A percentile compares a stretch with the other conserved stretches of the same genome.
Evolutionary conservation across 2,329 filamentous ascomycete species (phyloP).

Genomic region (Alternaria ethzedia): DNA sequence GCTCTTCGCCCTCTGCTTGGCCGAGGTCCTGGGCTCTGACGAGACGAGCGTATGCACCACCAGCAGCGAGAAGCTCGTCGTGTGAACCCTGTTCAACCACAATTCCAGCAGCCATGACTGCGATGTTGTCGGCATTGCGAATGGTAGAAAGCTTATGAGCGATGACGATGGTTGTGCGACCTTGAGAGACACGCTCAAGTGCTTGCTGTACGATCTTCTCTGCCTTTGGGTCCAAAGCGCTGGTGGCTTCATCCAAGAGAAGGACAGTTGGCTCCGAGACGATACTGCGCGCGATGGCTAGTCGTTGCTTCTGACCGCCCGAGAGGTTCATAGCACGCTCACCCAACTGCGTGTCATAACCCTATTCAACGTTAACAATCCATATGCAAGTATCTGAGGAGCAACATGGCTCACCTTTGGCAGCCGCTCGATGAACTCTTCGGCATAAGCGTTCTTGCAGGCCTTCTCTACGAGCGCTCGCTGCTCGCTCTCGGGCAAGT

Average conservation of each 20-base stretch:
- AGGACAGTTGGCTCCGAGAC: constrained; percentile 89
- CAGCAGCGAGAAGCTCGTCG: constrained; percentile 72
- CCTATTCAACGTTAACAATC: constrained; percentile 63
- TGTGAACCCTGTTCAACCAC: constrained; percentile 94
- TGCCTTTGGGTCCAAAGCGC: constrained; percentile 88
- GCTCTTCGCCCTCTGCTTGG: constrained; percentile 24
- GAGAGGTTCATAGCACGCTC: constrained; percentile 90
- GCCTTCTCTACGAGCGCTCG: constrained; percentile 77
- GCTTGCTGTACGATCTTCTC: constrained; percentile 94
- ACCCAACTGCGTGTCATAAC: constrained; percentile 90
- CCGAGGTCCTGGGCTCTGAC: constrained; percentile 58
- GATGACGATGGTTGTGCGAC: constrained; percentile 93
- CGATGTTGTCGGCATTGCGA: constrained; percentile 90
- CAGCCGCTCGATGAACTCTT: constrained; percentile 82
- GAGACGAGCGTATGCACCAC: constrained; percentile 79
- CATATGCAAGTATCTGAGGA: background rate
- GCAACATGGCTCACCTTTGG: constrained; percentile 30
- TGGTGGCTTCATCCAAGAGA: constrained; percentile 85
- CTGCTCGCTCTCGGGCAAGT: constrained; percentile 60
- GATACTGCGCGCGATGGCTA: constrained; percentile 88
- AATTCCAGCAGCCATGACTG: constrained; percentile 80
- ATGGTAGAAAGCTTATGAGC: constrained; percentile 95
- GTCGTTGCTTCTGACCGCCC: constrained; percentile 94
- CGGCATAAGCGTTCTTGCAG: constrained; percentile 89
- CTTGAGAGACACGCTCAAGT: constrained; percentile 80